These are phyloP conservation scores for Rhodotorula sp. DNA, from an alignment of 1,284 basidiomycete genomes.

Conservation along the genomic window DNA sequence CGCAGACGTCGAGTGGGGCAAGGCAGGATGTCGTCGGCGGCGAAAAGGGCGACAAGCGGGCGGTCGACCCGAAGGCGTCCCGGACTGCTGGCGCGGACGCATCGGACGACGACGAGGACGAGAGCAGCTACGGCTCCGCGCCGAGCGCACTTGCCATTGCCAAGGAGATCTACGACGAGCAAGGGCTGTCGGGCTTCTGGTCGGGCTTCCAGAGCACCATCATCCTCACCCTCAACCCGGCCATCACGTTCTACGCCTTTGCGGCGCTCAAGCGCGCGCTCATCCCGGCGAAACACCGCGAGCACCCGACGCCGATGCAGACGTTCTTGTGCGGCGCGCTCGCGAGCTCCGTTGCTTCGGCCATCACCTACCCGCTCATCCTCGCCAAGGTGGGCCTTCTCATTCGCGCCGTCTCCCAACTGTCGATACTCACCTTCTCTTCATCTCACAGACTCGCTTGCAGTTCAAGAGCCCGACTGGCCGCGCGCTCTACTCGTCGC, in stretches of 20 bases:
- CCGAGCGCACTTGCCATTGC: slow-evolving; percentile 47
- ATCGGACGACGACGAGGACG: slow-evolving; percentile 47
- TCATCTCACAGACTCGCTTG: slow-evolving; percentile 50
- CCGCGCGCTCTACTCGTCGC: slow-evolving; percentile 37
- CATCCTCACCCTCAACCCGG: slow-evolving; percentile 51
- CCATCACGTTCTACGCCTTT: slow-evolving; percentile 54
- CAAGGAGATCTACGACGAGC: slow-evolving; percentile 50
- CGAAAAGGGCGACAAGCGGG: slow-evolving; percentile 19
- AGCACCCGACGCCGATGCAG: slow-evolving; percentile 48
- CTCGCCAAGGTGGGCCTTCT: slow-evolving; percentile 34
- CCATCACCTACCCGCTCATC: slow-evolving; percentile 40
- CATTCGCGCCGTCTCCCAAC: slow-evolving; percentile 50
- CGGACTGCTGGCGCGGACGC: slow-evolving; percentile 30
- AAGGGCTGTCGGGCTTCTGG: slow-evolving; percentile 51
- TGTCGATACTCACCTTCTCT: neutral
- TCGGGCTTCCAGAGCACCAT: slow-evolving; percentile 50
- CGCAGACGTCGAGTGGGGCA: slow-evolving; percentile 49
- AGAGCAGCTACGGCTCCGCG: slow-evolving; percentile 46
- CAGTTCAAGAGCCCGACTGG: slow-evolving; percentile 51
- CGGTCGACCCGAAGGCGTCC: slow-evolving; percentile 15
- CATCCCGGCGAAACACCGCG: slow-evolving; percentile 46
- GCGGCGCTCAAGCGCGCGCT: slow-evolving; percentile 48
- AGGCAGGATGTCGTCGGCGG: slow-evolving; percentile 29
- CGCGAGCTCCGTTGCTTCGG: slow-evolving; percentile 51
- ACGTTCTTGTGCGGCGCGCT: slow-evolving; percentile 55